phyloP scores from a whole-genome alignment of 1,139 yeast genomes.

The Chernovozyma sophiae-reginae region DNA sequence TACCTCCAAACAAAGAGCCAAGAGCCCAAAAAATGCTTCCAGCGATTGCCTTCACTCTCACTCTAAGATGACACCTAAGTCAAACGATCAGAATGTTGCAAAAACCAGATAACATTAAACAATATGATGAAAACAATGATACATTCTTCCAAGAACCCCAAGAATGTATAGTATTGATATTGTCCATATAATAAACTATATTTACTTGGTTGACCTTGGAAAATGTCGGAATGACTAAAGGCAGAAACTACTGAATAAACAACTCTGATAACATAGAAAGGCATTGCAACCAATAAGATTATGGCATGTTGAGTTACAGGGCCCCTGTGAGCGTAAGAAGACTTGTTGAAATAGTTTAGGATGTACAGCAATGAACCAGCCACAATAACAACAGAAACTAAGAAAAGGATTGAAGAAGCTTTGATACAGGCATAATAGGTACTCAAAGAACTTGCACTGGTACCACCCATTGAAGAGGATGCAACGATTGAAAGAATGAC shows the following conservation, averaged over 20 bases:
- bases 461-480: slow-evolving; percentile 2
- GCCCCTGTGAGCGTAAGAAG: slow-evolving; percentile 3
- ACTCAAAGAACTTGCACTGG: slow-evolving; percentile 2
- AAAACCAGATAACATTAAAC: not conserved
- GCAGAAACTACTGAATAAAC: slow-evolving; percentile 14
- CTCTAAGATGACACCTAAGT: too few species aligned
- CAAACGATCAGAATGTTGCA: not conserved
- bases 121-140: slow-evolving; percentile 3
- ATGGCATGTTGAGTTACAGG: not conserved
- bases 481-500: slow-evolving; percentile 15
- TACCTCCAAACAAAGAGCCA: too few species aligned
- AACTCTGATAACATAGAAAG: slow-evolving; percentile 13
- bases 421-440: slow-evolving; percentile 7
- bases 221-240: slow-evolving; percentile 13
- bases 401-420: slow-evolving; percentile 14
- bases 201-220: slow-evolving; percentile 10
- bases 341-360: slow-evolving; percentile 1
- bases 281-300: slow-evolving; percentile 7
- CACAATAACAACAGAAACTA: slow-evolving; percentile 9
- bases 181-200: slow-evolving; percentile 17
- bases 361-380: slow-evolving; percentile 5
- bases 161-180: slow-evolving; percentile 17
- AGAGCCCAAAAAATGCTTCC: too few species aligned
- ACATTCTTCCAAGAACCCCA: slow-evolving; percentile 13
- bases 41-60: too few species aligned